Evolutionary conservation across 1,284 basidiomycete genomes (phyloP).

Genomic region (Uromyces viciae-fabae): DNA sequence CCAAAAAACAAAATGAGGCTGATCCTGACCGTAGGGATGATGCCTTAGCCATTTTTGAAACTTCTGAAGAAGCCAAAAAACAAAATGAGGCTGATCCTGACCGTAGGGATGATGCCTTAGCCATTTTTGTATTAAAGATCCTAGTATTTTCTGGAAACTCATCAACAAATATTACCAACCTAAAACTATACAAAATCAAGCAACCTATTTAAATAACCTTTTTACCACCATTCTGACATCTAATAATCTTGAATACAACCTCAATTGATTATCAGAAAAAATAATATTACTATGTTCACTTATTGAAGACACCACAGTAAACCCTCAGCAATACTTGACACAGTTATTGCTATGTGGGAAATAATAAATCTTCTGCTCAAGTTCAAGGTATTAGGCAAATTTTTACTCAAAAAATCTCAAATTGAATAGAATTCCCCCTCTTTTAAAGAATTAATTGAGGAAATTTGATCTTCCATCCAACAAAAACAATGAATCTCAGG

Average conservation of each 20-base stretch:
- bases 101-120: not conserved
- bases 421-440: not conserved
- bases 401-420: not conserved
- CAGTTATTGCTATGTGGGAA: not conserved
- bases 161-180: constrained; percentile 4
- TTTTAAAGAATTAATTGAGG: not conserved
- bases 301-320: not conserved
- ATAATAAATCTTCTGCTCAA: not conserved
- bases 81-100: no score
- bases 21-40: not conserved
- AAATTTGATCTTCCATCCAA: not conserved
- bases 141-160: not conserved
- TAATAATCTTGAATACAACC: not conserved
- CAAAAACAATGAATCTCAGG: not conserved
- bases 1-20: not conserved
- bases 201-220: not conserved
- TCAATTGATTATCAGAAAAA: not conserved
- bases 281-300: not conserved
- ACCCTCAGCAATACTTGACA: not conserved
- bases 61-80: not conserved
- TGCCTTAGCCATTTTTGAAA: not conserved
- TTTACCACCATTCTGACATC: not conserved
- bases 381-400: not conserved
- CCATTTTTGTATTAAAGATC: not conserved
- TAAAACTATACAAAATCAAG: constrained; percentile 9